These are phyloP conservation scores for Bondarzewia mesenterica DNA, from an alignment of 1,284 basidiomycete species.

Conservation along the genomic window DNA sequence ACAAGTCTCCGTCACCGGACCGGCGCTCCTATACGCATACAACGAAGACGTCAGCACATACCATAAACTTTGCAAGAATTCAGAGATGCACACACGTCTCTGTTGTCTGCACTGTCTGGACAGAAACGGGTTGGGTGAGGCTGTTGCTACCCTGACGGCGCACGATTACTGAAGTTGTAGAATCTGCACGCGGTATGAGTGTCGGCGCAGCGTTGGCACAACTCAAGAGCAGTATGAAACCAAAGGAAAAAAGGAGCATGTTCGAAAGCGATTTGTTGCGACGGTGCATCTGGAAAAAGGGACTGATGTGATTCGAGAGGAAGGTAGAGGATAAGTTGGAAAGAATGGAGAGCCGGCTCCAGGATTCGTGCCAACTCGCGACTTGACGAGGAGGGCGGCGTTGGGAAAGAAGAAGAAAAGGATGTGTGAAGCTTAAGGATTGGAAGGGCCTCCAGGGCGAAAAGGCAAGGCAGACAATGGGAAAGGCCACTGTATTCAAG, in stretches of 20 bases:
- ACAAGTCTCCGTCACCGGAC: constrained; percentile 50
- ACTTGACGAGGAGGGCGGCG: constrained; percentile 27
- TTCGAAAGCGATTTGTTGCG: not conserved
- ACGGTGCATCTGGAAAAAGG: not conserved
- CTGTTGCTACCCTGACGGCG: constrained; percentile 14
- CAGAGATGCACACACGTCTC: constrained; percentile 25
- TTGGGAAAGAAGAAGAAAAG: constrained; percentile 29
- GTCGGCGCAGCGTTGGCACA: constrained; percentile 8
- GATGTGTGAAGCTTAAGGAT: constrained; percentile 19
- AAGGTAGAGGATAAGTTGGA: constrained; percentile 9
- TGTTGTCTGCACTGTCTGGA: constrained; percentile 21
- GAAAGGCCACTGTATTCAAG: not conserved
- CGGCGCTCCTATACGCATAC: not conserved
- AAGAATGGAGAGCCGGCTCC: constrained; percentile 44
- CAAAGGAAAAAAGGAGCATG: not conserved
- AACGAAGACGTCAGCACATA: not conserved
- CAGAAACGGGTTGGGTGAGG: constrained; percentile 17
- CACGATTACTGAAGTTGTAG: not conserved
- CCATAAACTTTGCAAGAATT: too few species aligned
- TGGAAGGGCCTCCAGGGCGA: constrained; percentile 51
- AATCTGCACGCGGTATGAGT: constrained; percentile 3
- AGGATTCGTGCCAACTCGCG: constrained; percentile 17
- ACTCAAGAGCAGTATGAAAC: not conserved
- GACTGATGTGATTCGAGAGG: constrained; percentile 1
- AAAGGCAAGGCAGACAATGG: constrained; percentile 16